Conservation (phyloP, 2,329 filamentous ascomycete species). For the Cercospora sesami region DNA sequence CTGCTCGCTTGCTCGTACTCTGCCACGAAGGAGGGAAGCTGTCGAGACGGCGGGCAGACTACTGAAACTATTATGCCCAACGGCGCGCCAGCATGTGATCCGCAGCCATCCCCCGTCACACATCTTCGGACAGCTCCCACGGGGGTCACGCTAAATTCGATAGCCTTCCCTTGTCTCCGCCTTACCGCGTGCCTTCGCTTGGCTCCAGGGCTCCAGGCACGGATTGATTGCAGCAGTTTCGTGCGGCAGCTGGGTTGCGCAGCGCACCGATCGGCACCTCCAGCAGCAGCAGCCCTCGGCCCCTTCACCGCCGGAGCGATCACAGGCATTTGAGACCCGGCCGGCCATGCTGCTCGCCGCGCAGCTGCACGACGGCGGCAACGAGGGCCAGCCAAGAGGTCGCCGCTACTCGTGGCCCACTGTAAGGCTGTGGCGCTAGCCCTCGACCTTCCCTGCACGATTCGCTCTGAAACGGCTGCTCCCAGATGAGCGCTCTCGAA, state of each 20-base stretch:
- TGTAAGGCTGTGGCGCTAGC: slow-evolving; percentile 9
- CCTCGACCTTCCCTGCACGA: slow-evolving; percentile 3
- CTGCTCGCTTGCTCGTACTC: neutral
- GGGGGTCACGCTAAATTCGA: neutral
- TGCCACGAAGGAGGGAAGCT: neutral
- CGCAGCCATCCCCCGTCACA: neutral
- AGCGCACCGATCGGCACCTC: neutral
- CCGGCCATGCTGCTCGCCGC: slow-evolving; percentile 8
- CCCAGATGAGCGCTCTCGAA: slow-evolving; percentile 10
- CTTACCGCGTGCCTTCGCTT: neutral
- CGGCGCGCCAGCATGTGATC: neutral
- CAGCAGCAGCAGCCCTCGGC: neutral
- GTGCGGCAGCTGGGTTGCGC: neutral
- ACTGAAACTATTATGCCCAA: slow-evolving; percentile 1
- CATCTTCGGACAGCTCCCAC: neutral
- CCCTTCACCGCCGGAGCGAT: neutral
- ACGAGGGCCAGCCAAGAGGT: neutral
- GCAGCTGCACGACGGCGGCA: slow-evolving; percentile 9
- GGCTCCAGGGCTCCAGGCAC: neutral
- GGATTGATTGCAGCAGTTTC: neutral
- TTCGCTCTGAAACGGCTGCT: slow-evolving; percentile 14
- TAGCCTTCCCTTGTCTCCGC: neutral
- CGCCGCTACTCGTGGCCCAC: slow-evolving; percentile 10
- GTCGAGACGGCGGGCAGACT: neutral
- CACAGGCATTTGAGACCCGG: neutral